Percentiles rank a stretch among this genome's conserved stretches.
These are phyloP conservation scores for Articulospora tetracladia DNA, from an alignment of 495 filamentous ascomycete species.

Conservation along the genomic window DNA sequence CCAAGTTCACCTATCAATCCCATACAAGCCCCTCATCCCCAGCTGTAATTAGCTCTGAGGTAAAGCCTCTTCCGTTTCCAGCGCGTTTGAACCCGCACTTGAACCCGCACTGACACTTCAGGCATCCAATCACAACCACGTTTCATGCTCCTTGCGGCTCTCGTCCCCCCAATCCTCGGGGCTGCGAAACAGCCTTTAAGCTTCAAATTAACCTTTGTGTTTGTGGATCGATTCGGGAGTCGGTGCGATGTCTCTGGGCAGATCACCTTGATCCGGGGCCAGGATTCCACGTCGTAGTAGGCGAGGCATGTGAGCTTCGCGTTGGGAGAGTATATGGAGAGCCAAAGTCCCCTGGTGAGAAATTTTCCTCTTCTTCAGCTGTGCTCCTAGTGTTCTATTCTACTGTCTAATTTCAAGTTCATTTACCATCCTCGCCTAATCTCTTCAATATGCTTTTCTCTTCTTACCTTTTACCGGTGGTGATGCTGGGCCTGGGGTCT, in stretches of 20 bases:
- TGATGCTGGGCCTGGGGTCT: not conserved
- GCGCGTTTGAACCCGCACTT: slow-evolving; percentile 5
- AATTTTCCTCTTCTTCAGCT: not conserved
- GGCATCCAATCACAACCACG: slow-evolving; percentile 5
- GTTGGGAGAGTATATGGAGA: not conserved
- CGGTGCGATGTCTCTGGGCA: not conserved
- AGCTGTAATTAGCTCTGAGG: not conserved
- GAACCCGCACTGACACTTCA: not conserved
- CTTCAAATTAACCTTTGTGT: no score
- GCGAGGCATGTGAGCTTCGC: not conserved
- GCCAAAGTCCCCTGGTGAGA: not conserved
- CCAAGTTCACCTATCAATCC: not conserved
- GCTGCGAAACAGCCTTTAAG: not conserved
- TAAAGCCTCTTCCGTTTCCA: not conserved
- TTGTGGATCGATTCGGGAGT: slow-evolving; percentile 2
- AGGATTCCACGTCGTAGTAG: not conserved
- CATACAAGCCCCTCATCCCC: not conserved
- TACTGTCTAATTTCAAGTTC: not conserved
- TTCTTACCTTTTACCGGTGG: not conserved
- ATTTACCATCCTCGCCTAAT: not conserved
- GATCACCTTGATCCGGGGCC: not conserved
- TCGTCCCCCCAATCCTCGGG: not conserved
- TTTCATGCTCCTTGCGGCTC: not conserved
- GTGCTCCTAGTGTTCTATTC: not conserved
- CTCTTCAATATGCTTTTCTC: not conserved